Percentiles rank a stretch among this genome's conserved stretches.
These are phyloP conservation scores for Xylaria sp. DNA, from an alignment of 2,329 filamentous ascomycete genomes.

Conservation along the genomic window DNA sequence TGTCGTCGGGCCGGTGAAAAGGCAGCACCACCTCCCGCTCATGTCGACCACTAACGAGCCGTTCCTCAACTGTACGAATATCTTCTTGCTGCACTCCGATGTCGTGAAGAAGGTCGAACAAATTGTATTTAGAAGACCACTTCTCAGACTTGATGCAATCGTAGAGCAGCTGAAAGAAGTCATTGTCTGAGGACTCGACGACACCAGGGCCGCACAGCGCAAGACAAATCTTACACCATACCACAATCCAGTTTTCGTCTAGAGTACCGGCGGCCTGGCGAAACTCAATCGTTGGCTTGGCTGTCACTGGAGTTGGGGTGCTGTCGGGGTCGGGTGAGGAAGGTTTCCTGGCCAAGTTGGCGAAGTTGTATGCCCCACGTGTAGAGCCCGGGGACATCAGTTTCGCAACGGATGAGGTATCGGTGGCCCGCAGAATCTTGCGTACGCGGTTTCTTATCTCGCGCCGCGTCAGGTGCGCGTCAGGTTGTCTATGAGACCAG, in stretches of 20 bases:
- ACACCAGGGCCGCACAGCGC: slow-evolving; percentile 9
- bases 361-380: slow-evolving; percentile 4
- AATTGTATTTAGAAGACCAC: neutral
- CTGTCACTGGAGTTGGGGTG: too few relatives aligned
- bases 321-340: too few relatives aligned
- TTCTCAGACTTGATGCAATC: neutral
- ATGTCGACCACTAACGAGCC: neutral
- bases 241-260: slow-evolving; percentile 9
- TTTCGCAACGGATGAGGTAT: neutral
- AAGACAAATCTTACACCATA: slow-evolving; percentile 15
- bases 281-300: slow-evolving; percentile 12
- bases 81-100: slow-evolving; percentile 1
- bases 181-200: slow-evolving; percentile 5
- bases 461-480: neutral
- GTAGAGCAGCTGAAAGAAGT: slow-evolving; percentile 17
- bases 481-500: neutral
- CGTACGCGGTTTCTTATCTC: neutral
- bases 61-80: neutral
- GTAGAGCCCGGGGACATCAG: neutral
- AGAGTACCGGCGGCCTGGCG: slow-evolving; percentile 14
- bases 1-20: neutral
- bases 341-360: neutral
- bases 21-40: neutral
- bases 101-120: slow-evolving; percentile 13
- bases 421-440: neutral